Conservation (phyloP, 768 basidiomycete species). For the Phlebiopsis flavidoalba region DNA sequence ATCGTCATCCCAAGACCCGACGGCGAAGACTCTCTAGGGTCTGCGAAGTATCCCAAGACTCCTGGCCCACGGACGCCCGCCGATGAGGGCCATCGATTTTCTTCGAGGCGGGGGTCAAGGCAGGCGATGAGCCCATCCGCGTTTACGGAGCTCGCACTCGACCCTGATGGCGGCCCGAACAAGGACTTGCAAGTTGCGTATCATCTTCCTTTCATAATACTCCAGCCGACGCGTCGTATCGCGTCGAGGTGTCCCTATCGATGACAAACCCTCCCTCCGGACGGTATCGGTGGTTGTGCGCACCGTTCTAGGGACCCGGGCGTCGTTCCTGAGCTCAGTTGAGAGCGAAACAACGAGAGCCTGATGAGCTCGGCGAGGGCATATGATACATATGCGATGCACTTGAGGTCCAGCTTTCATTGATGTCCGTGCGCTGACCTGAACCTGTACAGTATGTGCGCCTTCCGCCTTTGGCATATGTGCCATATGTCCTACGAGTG, state of each 20-base stretch:
- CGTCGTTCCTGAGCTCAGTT: not conserved
- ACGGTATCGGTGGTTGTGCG: not conserved
- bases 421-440: not conserved
- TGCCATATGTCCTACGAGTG: slow-evolving; percentile 88
- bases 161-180: slow-evolving; percentile 86
- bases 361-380: not conserved
- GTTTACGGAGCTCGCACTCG: slow-evolving; percentile 86
- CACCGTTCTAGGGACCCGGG: not conserved
- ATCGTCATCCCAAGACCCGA: not conserved
- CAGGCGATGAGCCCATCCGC: slow-evolving; percentile 60
- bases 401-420: not conserved
- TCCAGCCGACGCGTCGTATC: not conserved
- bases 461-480: slow-evolving; percentile 81
- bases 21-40: not conserved
- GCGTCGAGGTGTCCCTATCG: not conserved
- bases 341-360: not conserved
- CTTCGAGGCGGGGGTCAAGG: slow-evolving; percentile 54
- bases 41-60: slow-evolving; percentile 29
- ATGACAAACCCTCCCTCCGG: not conserved
- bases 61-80: slow-evolving; percentile 75
- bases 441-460: slow-evolving; percentile 73
- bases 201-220: slow-evolving; percentile 4
- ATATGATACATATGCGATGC: not conserved
- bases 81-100: slow-evolving; percentile 88
- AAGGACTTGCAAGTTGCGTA: slow-evolving; percentile 70